Base-by-base conservation (phyloP, 805 yeast species). In the Candida pseudofarinosa region DNA sequence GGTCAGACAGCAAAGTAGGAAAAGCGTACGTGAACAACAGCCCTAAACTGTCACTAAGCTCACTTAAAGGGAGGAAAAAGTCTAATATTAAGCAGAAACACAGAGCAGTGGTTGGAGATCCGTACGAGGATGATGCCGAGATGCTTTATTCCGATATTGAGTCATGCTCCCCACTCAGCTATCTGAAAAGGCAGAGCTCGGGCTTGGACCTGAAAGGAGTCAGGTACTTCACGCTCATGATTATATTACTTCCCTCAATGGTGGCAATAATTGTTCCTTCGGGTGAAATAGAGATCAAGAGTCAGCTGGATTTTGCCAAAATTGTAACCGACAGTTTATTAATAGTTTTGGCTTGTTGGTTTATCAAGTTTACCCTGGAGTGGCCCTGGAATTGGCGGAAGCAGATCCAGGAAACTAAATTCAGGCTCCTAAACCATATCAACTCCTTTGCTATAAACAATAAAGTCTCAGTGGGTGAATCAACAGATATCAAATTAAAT, bases 321-420 rank as follows among this genome's bases (percentile, higher is more conserved):
- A 40, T 66, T 4, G 41, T 65, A 14, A 62, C 67, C 18, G 71
- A 67, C 45, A 41, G 56, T 1, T 51, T 68, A 16, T 58, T 64
- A 4, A 53, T 69, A 3, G 18, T 61, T 5, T 33, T 65, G n/a
- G 54, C 67, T 1, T 56, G 68, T 19, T 64, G 68, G 64, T 50
- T 58, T 1, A 53, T 69, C 12, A 58, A 60, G 40, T 62, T 62
- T 30, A 39, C 63, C 0, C 51, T 62, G 13, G 73, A 68, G 37
- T 69, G 73, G 74, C 74, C 74, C 0, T 68, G 72, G 70, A 49
- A 50, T n/a, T 69, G 73, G 74, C 50, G 60, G 14, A 39, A 46
- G 4, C 63, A 59, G 34, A 53, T 69, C 10, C 47, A 48, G 26
- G 45, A 43, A 4, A 32, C 50, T 3, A 56, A 54, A 35, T 16